Conservation (phyloP, 2,329 filamentous ascomycete genomes). For the Nectriaceae sp. region DNA sequence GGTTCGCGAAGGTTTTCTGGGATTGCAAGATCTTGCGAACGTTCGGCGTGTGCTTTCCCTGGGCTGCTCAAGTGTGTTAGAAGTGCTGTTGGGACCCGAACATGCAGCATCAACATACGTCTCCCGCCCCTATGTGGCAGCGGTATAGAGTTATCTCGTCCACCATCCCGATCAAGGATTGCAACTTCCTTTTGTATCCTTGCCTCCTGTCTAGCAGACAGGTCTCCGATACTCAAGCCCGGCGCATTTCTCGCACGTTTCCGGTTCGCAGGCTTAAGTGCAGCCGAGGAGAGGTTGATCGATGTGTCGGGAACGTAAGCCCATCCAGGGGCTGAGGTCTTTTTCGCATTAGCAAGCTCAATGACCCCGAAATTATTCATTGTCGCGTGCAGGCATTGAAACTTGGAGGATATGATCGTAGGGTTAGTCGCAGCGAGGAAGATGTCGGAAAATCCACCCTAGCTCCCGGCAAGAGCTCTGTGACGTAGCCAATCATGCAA, state of each 20-base stretch:
- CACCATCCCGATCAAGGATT: constrained; percentile 79
- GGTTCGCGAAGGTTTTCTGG: constrained; percentile 81
- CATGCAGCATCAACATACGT: constrained; percentile 31
- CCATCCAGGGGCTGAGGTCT: constrained; percentile 79
- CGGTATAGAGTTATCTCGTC: constrained; percentile 70
- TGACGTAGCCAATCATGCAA: constrained; percentile 30
- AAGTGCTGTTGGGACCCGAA: not conserved
- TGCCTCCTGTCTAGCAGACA: constrained; percentile 79
- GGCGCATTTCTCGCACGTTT: constrained; percentile 70
- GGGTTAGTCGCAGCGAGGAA: not conserved
- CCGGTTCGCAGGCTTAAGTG: constrained; percentile 50
- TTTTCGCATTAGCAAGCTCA: constrained; percentile 72
- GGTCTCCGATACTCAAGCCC: constrained; percentile 59
- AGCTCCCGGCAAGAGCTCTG: constrained; percentile 10
- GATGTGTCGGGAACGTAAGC: constrained; percentile 83
- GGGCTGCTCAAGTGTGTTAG: constrained; percentile 31
- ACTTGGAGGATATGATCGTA: constrained; percentile 3
- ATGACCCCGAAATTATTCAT: constrained; percentile 78
- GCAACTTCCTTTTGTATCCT: constrained; percentile 81
- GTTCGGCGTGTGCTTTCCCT: constrained; percentile 64
- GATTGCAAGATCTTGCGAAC: constrained; percentile 78
- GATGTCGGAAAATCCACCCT: constrained; percentile 22
- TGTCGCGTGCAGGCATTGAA: constrained; percentile 10
- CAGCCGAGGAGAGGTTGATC: constrained; percentile 56
- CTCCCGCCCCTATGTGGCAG: constrained; percentile 58